Conservation (phyloP, 129 eudicot genomes). For the Oenanthe sinensis region DNA sequence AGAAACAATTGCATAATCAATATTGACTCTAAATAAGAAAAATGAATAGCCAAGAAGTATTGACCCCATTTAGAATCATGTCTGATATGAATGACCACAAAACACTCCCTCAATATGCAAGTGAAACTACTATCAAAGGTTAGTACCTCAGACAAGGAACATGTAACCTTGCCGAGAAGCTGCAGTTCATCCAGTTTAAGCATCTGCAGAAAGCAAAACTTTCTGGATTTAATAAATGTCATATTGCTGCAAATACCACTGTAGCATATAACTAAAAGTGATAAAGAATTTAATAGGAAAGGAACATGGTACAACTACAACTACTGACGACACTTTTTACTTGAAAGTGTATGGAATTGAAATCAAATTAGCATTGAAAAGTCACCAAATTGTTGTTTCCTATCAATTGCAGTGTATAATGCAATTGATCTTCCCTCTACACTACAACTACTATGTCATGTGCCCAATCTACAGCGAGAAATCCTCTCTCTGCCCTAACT, state of each 20-base stretch:
- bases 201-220: slow-evolving; percentile 37
- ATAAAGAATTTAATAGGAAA: neutral
- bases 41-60: neutral
- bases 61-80: neutral
- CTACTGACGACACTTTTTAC: neutral
- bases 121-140: neutral
- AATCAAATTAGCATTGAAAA: neutral
- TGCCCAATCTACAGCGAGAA: neutral
- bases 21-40: neutral
- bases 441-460: neutral
- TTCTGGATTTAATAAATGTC: slow-evolving; percentile 1
- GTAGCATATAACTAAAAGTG: neutral
- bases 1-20: neutral
- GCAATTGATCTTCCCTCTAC: neutral
- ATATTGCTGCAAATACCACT: neutral
- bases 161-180: slow-evolving; percentile 77
- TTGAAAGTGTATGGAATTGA: neutral
- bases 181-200: slow-evolving; percentile 91
- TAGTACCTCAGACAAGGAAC: slow-evolving; percentile 67
- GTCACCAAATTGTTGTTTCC: neutral
- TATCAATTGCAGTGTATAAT: neutral
- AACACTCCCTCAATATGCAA: slow-evolving; percentile 1
- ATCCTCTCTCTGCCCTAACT: neutral
- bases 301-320: neutral
- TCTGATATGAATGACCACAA: neutral